A percentile compares a stretch with the other conserved stretches of the same genome.
Evolutionary conservation across 495 filamentous ascomycete species (phyloP).

Genomic region (Aspergillus homomorphus): DNA sequence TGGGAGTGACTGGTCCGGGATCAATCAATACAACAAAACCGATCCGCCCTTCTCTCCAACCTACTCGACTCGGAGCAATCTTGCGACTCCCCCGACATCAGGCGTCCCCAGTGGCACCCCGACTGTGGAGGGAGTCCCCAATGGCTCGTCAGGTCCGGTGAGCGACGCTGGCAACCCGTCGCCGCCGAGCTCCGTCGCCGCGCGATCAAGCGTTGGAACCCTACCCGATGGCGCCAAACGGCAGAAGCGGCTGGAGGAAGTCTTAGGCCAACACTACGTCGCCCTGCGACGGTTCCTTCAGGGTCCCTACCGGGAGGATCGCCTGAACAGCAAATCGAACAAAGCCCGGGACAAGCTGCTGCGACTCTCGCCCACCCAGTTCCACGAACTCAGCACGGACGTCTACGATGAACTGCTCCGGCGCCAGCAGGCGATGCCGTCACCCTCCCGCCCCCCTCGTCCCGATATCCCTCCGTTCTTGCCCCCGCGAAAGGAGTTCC

Average conservation of each 20-base stretch:
- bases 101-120: slow-evolving; percentile 56
- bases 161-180: slow-evolving; percentile 65
- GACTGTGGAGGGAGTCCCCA: slow-evolving; percentile 45
- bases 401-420: slow-evolving; percentile 94
- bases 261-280: slow-evolving; percentile 76
- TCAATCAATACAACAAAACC: slow-evolving; percentile 66
- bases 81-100: slow-evolving; percentile 69
- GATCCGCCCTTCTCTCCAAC: slow-evolving; percentile 54
- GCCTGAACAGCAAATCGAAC: slow-evolving; percentile 70
- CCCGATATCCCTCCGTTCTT: slow-evolving; percentile 64
- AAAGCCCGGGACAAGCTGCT: slow-evolving; percentile 91
- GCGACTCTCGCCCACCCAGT: slow-evolving; percentile 83
- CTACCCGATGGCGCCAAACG: slow-evolving; percentile 54
- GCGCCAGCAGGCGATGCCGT: slow-evolving; percentile 64
- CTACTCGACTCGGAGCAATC: slow-evolving; percentile 55
- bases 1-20: slow-evolving; percentile 84
- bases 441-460: slow-evolving; percentile 52
- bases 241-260: slow-evolving; percentile 59
- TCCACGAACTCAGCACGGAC: slow-evolving; percentile 94
- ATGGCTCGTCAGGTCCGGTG: slow-evolving; percentile 32
- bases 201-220: slow-evolving; percentile 71
- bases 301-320: slow-evolving; percentile 68
- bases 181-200: slow-evolving; percentile 78
- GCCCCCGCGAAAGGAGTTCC: slow-evolving; percentile 79
- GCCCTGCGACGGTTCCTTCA: slow-evolving; percentile 73